Evolutionary conservation across 1,139 yeast genomes (phyloP), one percentile per base, ranked within the genome.

Genomic region (Diutina mesorugosa): DNA sequence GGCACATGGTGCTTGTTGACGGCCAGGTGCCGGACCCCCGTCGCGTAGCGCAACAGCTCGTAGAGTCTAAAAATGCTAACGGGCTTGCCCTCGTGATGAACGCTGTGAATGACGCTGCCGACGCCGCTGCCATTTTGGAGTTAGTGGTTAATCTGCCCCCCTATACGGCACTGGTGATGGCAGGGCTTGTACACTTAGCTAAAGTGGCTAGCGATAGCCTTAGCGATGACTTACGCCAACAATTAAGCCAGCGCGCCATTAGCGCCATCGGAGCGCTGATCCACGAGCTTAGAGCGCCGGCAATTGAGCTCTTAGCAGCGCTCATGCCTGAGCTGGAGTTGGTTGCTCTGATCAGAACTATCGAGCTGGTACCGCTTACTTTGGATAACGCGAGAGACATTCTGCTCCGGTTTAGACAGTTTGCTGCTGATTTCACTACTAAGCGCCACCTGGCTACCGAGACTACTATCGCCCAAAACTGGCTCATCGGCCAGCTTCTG

Each of bases 401-500:
- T n/a, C 28, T 26, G 30, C 28, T 18, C 16, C 47, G 54, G 30
- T 14, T 41, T 5, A 32, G 54, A 9, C 32, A 21, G 32, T 18
- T 51, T 8, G 35, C 35, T 2, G 47, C 26, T 35, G 47, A 38
- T 9, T 26, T 51, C 12, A 29, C 21, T 9, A 26, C 12, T 9
- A n/a, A 21, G 9, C 53, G 32, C 9, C 45, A n/a, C 29, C 35
- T 29, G 35, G 18, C 16, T 7, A 18, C 32, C 8, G 53, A 50
- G 8, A 12, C 6, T 3, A 9, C 14, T 1, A 32, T 50, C 3
- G 32, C 32, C 10, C 45, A n/a, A n/a, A 50, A 3, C 53, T 50
- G 53, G 53, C 16, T 50, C 6, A 18, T 50, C 1, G 53, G 45
- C 9, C 53, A 87, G 60, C 71, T 91, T 55, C 77, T 90, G 1